Base-by-base conservation (phyloP, 108 stramenopile species). In the Discostella stelligeroides region DNA sequence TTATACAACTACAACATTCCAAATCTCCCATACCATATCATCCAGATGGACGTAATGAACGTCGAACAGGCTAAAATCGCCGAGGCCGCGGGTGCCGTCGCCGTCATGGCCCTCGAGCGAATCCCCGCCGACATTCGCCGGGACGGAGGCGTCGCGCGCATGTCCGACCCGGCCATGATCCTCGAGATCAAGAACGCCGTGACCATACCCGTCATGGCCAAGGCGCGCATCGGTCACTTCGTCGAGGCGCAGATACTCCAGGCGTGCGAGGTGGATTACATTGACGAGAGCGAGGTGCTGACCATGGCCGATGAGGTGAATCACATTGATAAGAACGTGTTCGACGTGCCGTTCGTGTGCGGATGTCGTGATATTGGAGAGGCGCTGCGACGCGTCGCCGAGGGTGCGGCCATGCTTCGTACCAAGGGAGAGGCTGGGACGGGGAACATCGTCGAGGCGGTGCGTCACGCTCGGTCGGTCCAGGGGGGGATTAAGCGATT, bases 361-460 rank as follows among this genome's bases (percentile, higher is more conserved):
- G 98, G 98, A 45, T 99, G 98, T 86, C 91, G 98, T 17, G 96
- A 99, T 81, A 74, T 99, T 20, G 98, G 98, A 28, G 98, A 99
- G 84, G 98, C 98, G 2, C 90, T 99, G 4, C 85, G 98, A 39
- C 89, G 98, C 14, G 80, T 97, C 67, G 94, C 97, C 27, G 98
- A 99, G 82, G 98, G 98, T 30, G 98, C 97, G 3, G 95, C 97
- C 51, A 98, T 99, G 98, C 86, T 99, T 45, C 91, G 98, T 57
- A 99, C 98, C 70, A 99, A 99, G 92, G 98, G 98, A 0, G 98
- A 99, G 87, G 98, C 98, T 8, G 98, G 98, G 25, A 99, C 98
- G 10, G 98, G 98, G 34, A 99, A 99, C 78, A 88, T 99, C 57
- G 98, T 99, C 23, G 98, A 98, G 86, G 98, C 98, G 5, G 98